These are phyloP conservation scores for Termitomyces sp. DNA, from an alignment of 768 basidiomycete genomes.

Conservation along the genomic window DNA sequence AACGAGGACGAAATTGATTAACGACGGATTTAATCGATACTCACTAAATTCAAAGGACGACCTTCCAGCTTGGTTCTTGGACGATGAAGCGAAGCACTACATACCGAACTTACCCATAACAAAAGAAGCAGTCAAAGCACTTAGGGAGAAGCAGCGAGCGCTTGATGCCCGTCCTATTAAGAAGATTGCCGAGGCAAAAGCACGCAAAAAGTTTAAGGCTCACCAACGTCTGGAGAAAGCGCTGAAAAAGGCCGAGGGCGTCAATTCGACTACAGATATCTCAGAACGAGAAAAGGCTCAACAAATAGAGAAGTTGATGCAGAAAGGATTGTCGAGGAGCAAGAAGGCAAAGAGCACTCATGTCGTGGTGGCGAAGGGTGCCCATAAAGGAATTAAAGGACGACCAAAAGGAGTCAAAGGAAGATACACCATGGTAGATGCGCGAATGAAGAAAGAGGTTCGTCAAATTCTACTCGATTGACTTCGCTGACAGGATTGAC, in stretches of 20 bases:
- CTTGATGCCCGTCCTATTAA: conserved; percentile 97
- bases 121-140: conserved; percentile 84
- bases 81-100: conserved; percentile 92
- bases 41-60: conserved; percentile 89
- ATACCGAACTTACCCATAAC: conserved; percentile 95
- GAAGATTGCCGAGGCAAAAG: conserved; percentile 98
- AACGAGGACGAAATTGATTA: conserved; percentile 84
- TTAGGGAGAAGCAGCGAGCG: conserved; percentile 87
- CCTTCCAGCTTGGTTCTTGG: conserved; percentile 94
- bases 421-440: conserved; percentile 90
- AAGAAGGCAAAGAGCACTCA: conserved; percentile 70
- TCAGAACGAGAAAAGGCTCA: conserved; percentile 94
- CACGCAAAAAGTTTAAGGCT: conserved; percentile 91
- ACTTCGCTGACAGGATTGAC: background rate
- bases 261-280: conserved; percentile 83
- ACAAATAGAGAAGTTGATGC: conserved; percentile 90
- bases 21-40: conserved; percentile 94
- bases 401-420: conserved; percentile 96
- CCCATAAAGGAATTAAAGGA: conserved; percentile 85
- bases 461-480: conserved; percentile 12
- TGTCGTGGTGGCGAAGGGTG: conserved; percentile 88
- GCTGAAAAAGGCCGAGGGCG: conserved; percentile 93
- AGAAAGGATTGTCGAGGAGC: conserved; percentile 64
- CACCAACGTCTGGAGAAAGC: conserved; percentile 83
- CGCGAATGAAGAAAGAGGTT: conserved; percentile 92